A percentile compares a stretch with the other conserved stretches of the same genome.
These are phyloP conservation scores for Cryptosporidium parvum DNA, from an alignment of 169 alveolate species.

Conservation along the genomic window DNA sequence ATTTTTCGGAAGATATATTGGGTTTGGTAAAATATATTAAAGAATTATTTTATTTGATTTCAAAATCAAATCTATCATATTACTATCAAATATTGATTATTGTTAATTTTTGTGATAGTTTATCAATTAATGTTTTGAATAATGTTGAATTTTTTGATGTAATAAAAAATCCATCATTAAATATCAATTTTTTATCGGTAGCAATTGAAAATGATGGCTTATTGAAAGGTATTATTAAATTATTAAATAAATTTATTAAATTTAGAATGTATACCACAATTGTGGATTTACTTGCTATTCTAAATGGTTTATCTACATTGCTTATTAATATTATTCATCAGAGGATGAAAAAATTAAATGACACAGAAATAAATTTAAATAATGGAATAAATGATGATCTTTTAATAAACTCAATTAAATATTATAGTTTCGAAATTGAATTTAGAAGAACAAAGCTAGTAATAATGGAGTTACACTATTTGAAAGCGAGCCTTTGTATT, in stretches of 20 bases:
- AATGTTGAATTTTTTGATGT: background rate
- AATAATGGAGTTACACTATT: background rate
- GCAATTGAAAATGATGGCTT: background rate
- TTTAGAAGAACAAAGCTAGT: background rate
- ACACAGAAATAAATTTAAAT: background rate
- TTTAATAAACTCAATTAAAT: background rate
- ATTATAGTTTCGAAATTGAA: background rate
- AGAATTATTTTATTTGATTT: constrained; percentile 38
- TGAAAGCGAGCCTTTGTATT: constrained; percentile 25
- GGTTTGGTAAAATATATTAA: background rate
- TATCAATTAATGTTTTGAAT: background rate
- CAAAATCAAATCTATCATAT: constrained; percentile 11
- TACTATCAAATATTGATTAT: constrained; percentile 1
- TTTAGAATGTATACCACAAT: background rate
- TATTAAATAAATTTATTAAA: background rate
- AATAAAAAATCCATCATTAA: background rate
- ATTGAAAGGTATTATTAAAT: background rate
- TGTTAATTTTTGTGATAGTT: constrained; percentile 3
- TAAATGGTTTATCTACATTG: constrained; percentile 32
- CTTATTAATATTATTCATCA: constrained; percentile 48
- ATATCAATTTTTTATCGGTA: background rate
- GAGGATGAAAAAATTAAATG: background rate
- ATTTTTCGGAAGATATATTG: constrained; percentile 11
- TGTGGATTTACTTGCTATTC: background rate
- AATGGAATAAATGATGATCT: background rate